These are phyloP conservation scores for Glycyrrhiza uralensis DNA, from an alignment of 306 rosid species.

Conservation along the genomic window DNA sequence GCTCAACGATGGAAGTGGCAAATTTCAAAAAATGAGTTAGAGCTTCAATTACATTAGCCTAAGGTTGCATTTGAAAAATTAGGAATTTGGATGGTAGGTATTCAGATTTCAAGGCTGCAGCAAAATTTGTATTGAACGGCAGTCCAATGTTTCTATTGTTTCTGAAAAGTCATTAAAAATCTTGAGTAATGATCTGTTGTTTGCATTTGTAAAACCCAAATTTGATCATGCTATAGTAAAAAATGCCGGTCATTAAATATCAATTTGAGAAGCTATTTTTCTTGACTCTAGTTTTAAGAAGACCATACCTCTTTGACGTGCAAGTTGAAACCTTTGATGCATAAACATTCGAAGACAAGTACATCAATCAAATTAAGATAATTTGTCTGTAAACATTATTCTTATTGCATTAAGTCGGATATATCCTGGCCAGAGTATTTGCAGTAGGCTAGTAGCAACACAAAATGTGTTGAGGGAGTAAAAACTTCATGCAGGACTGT, in stretches of 20 bases:
- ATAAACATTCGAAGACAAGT: background rate
- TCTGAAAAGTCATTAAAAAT: background rate
- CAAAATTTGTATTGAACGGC: background rate
- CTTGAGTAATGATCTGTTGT: background rate
- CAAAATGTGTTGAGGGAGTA: background rate
- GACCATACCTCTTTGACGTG: background rate
- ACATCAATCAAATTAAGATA: background rate
- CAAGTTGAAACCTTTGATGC: slow-evolving; percentile 9
- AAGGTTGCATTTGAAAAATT: background rate
- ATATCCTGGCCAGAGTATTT: background rate
- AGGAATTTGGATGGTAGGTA: background rate
- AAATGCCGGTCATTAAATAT: background rate
- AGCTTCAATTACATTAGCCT: background rate
- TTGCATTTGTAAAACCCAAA: background rate
- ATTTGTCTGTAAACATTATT: background rate
- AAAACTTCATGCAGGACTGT: background rate
- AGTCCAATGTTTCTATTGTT: background rate
- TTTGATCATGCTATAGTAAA: background rate
- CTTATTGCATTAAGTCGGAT: background rate
- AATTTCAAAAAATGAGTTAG: background rate
- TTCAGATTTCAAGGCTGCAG: background rate
- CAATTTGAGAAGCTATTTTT: background rate
- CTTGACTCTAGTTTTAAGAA: background rate
- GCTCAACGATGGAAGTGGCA: background rate
- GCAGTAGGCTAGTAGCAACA: background rate